Evolutionary conservation across 345 rosid species (phyloP), one percentile per base, ranked within the genome.

Genomic region (Camelina laxa): DNA sequence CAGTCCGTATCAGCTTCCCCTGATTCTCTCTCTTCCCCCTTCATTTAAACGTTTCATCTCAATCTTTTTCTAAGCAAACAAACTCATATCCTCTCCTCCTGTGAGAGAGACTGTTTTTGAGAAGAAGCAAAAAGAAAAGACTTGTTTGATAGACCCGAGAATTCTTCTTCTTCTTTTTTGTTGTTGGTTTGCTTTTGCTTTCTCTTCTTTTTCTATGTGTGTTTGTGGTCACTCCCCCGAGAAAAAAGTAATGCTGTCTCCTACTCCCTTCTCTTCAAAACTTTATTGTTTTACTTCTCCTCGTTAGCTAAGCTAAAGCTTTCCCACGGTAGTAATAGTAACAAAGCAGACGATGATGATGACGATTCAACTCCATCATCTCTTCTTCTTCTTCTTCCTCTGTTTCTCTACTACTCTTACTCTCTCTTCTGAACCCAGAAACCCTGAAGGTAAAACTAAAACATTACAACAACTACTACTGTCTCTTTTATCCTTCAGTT

Each of bases 401-500:
- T 80, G 39, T 49, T 66, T 76, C 30, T 55, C 76, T 20, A 44
- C 73, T 30, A 48, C 73, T 30, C 67, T 39, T 20, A 75, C 87
- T 53, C 74, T 82, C 63, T 84, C 90, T 1, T 93, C 89, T 39
- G 98, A 91, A 69, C 89, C 97, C 48, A 79, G 97, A 48, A 93
- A 91, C 81, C 97, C 84, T 70, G 98, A 93, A 91, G 98, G 98
- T 93, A 75, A 38, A n/a, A n/a, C n/a, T 16, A 30, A 56, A 50
- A 39, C 62, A 9, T 36, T 24, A 51, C 53, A 51, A 17, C 14
- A 17, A 7, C 61, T 16, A 60, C 9, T 12, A 13, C 4, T 63
- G 2, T 16, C 19, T 42, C 21, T 31, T 51, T 57, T 60, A 9
- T 49, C 8, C 15, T 30, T 58, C 20, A 1, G 48, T 72, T 69